Base-by-base conservation (phyloP, 2,329 filamentous ascomycete species). In the Fusarium newnesense region DNA sequence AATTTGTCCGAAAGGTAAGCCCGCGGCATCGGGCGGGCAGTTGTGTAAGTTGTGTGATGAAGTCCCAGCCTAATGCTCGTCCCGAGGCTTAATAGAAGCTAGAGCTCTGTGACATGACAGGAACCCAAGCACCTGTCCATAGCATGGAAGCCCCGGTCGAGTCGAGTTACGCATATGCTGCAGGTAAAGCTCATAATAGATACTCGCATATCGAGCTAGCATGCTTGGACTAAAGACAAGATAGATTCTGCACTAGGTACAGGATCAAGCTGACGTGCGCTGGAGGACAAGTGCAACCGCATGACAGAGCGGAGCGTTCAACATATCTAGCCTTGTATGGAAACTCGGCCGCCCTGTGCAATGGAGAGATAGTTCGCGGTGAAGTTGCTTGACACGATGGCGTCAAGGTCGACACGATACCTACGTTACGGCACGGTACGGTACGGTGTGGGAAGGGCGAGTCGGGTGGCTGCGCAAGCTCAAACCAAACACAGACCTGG, bases 391-490 rank as follows among this genome's bases (percentile, higher is more conserved):
- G 42, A 12, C 34, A 28, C 36, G 37, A 56, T 58, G 39, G 30
- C 16, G 26, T 40, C 50, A 40, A 36, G 30, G 36, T 37, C 32
- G 32, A 21, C 19, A 36, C n/a, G 49, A 8, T 26, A 36, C 34
- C 18, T 18, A 28, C 34, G 50, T 32, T 32, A 53, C 34, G 34
- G 34, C 32, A 53, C 34, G 50, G 50, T 37, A 53, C 32, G 49
- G 32, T 52, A 36, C n/a, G 34, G 24, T 36, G 59, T 24, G 26
- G 21, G 21, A 49, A 39, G 50, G 50, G 37, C 26, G 49, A 68
- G 54, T 50, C 67, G 63, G 71, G 63, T 74, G 52, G 63, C 70
- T 74, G 63, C 71, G 49, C 42, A 32, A 28, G 63, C 64, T 70
- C 44, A 62, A 59, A 59, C 59, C 40, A 57, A 59, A 56, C 59